Evolutionary conservation across 1,284 basidiomycete genomes (phyloP), one percentile per base, ranked within the genome.

Genomic region (Cystobasidiaceae sp.): DNA sequence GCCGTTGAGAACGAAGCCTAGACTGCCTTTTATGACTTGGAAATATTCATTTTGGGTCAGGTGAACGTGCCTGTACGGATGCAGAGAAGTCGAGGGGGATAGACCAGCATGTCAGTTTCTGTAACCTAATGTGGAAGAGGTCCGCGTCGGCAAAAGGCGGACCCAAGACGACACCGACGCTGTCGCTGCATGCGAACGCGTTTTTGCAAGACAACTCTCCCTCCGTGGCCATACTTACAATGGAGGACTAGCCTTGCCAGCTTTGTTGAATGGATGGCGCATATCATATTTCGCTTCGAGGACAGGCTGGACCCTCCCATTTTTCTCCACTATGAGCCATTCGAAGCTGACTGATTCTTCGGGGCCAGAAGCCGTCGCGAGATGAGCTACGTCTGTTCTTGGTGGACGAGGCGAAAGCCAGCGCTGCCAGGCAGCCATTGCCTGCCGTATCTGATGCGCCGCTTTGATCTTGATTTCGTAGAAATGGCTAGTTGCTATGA

Each of bases 1-100:
- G 11, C 51, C 51, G 28, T 55, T 55, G 13, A 55, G n/a, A 23
- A 55, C 13, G 34, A 37, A 55, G 13, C 2, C 51, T n/a, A 55
- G 51, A 41, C 19, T 55, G 1, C 51, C 51, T 41, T 41, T 55
- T 19, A 41, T n/a, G 7, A 55, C 51, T 25, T 55, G 34, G 37
- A 55, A 55, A 39, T 55, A 55, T 17, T 55, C 51, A 25, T 55
- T 39, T 55, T 55, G 51, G 2, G 6, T 55, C 9, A 55, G 34
- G 23, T 55, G 51, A 25, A 55, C 43, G 30, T 55, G 51, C 21
- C 51, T 55, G 51, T 37, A 23, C 11, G 13, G 33, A 41, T 19
- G 28, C 39, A 13, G 34, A 13, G 15, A 28, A 39, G n/a, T 11
- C 11, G 37, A 39, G 11, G 11, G 37, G n/a, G 11, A 11, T 11